These are phyloP conservation scores for Catharanthus roseus DNA, from an alignment of 257 asterid species.

Conservation along the genomic window DNA sequence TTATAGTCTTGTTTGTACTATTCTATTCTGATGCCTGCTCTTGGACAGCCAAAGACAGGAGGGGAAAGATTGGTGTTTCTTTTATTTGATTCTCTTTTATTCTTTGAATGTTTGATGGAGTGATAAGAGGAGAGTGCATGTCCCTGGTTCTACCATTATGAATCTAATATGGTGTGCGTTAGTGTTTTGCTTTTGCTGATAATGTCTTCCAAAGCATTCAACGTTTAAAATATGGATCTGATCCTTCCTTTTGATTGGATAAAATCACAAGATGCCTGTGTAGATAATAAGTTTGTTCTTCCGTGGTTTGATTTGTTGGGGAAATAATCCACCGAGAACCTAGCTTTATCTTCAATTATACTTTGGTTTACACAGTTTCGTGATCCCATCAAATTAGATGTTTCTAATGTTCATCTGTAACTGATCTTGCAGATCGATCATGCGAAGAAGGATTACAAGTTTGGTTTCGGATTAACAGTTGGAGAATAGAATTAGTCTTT, in stretches of 20 bases:
- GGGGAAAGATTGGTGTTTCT: background rate
- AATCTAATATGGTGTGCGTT: background rate
- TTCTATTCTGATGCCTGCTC: background rate
- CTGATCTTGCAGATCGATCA: slow-evolving; percentile 61
- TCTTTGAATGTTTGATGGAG: background rate
- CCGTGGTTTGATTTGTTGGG: background rate
- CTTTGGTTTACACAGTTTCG: background rate
- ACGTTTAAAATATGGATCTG: background rate
- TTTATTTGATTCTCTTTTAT: too few relatives aligned
- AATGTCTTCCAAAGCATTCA: background rate
- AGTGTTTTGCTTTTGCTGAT: background rate
- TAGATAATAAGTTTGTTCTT: background rate
- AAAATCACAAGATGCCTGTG: background rate
- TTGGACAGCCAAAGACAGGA: background rate
- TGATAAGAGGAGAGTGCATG: too few relatives aligned
- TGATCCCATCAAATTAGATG: background rate
- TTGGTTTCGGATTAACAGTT: slow-evolving; percentile 75
- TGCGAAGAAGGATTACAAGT: slow-evolving; percentile 79
- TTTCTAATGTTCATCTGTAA: slow-evolving; percentile 10
- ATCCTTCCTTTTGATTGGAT: background rate
- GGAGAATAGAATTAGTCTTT: slow-evolving; percentile 62
- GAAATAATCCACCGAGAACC: background rate
- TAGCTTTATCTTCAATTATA: background rate
- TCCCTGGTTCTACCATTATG: background rate
- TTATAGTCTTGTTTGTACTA: too few relatives aligned